Evolutionary conservation across 306 rosid species (phyloP).

Genomic region (Canavalia gladiata): DNA sequence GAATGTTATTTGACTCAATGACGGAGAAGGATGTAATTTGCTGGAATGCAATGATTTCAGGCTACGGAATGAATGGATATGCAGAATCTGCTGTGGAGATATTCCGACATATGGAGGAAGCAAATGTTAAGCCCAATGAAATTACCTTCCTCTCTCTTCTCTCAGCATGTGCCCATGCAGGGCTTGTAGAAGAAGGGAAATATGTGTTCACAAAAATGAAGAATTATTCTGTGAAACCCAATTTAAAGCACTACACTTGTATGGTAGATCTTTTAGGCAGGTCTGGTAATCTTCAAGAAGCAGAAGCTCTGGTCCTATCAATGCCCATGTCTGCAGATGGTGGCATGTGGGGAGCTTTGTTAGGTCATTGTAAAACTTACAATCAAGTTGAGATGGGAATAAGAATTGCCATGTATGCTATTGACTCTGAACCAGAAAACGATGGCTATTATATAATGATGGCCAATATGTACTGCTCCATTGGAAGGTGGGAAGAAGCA

Average conservation of each 20-base stretch:
- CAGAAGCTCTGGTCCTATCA: slow-evolving; percentile 71
- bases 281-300: slow-evolving; percentile 76
- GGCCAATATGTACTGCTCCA: slow-evolving; percentile 71
- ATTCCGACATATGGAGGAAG: slow-evolving; percentile 69
- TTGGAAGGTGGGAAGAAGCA: slow-evolving; percentile 88
- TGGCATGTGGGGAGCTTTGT: slow-evolving; percentile 80
- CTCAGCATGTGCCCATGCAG: slow-evolving; percentile 76
- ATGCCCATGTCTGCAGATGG: slow-evolving; percentile 85
- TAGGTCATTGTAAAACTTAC: slow-evolving; percentile 78
- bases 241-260: slow-evolving; percentile 84
- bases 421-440: slow-evolving; percentile 76
- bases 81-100: slow-evolving; percentile 67
- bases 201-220: slow-evolving; percentile 64
- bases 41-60: slow-evolving; percentile 84
- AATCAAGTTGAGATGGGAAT: slow-evolving; percentile 70
- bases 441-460: slow-evolving; percentile 76
- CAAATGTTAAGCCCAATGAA: slow-evolving; percentile 70
- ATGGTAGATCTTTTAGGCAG: slow-evolving; percentile 88
- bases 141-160: slow-evolving; percentile 81
- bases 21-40: slow-evolving; percentile 69
- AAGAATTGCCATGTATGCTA: slow-evolving; percentile 69
- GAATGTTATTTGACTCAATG: slow-evolving; percentile 66
- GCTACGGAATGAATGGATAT: slow-evolving; percentile 77
- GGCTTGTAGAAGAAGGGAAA: slow-evolving; percentile 78
- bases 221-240: slow-evolving; percentile 59